A percentile compares a stretch with the other conserved stretches of the same genome.
Evolutionary conservation across 805 yeast genomes (phyloP).

Genomic region (Candida ponderosae): DNA sequence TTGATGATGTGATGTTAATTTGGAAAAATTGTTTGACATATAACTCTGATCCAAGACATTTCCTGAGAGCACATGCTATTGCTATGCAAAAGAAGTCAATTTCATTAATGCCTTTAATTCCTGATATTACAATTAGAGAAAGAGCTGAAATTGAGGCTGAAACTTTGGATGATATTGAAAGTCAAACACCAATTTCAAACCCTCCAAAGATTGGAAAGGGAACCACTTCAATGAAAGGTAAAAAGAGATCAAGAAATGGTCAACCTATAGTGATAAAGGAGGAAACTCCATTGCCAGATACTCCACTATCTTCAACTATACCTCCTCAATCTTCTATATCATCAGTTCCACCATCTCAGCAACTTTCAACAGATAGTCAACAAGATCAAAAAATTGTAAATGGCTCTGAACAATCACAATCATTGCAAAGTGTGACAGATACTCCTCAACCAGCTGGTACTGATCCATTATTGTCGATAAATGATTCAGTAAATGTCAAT

Average conservation of each 20-base stretch:
- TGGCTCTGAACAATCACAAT: no score
- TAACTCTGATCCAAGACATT: conserved; percentile 92
- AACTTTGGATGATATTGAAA: conserved; percentile 22
- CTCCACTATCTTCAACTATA: conserved; percentile 3
- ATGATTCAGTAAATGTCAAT: conserved; percentile 10
- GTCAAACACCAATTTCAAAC: conserved; percentile 16
- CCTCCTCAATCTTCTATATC: conserved; percentile 4
- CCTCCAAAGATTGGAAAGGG: conserved; percentile 16
- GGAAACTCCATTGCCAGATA: conserved; percentile 7
- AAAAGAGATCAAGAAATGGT: conserved; percentile 28
- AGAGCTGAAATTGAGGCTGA: conserved; percentile 56
- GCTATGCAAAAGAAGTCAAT: conserved; percentile 92
- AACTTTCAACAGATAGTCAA: no score
- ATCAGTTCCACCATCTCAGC: conserved; percentile 1
- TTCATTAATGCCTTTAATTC: conserved; percentile 73
- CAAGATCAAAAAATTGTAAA: no score
- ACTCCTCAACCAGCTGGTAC: conserved; percentile 13
- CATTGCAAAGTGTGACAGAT: conserved; percentile 1
- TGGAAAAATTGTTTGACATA: conserved; percentile 93
- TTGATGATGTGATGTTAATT: conserved; percentile 89
- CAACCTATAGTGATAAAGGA: conserved; percentile 27
- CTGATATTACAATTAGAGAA: conserved; percentile 75
- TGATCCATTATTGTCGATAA: no score
- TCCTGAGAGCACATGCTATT: conserved; percentile 80
- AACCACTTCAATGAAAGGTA: conserved; percentile 29